These are phyloP conservation scores for Fusarium guadeloupense DNA, from an alignment of 2,329 filamentous ascomycete genomes.

Conservation along the genomic window DNA sequence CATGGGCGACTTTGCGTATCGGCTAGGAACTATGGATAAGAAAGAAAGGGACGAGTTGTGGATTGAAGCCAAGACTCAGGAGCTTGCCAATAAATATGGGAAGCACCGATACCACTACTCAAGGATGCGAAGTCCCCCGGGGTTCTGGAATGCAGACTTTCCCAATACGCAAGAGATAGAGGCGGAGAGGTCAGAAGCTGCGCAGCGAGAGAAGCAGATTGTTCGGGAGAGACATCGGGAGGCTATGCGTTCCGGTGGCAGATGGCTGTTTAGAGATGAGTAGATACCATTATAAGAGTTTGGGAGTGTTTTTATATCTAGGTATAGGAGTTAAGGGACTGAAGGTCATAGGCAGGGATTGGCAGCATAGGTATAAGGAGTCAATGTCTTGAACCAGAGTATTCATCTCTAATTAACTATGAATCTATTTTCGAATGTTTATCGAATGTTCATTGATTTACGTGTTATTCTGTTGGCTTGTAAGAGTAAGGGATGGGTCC, in stretches of 20 bases:
- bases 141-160: slow-evolving; percentile 92
- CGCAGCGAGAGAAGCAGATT: slow-evolving; percentile 68
- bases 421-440: neutral
- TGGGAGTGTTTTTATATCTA: neutral
- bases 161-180: slow-evolving; percentile 84
- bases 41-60: slow-evolving; percentile 73
- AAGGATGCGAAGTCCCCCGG: slow-evolving; percentile 78
- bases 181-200: slow-evolving; percentile 71
- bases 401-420: neutral
- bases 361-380: neutral
- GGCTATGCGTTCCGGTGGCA: slow-evolving; percentile 78
- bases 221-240: slow-evolving; percentile 81
- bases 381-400: neutral
- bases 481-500: slow-evolving; percentile 10
- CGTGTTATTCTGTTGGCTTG: neutral
- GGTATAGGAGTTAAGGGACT: neutral
- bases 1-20: slow-evolving; percentile 67
- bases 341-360: neutral
- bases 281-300: slow-evolving; percentile 43
- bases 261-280: slow-evolving; percentile 87
- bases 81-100: slow-evolving; percentile 78
- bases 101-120: slow-evolving; percentile 80
- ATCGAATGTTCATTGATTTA: neutral
- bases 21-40: slow-evolving; percentile 64
- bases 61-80: slow-evolving; percentile 77